These are phyloP conservation scores for Emergomyces orientalis DNA, from an alignment of 2,329 filamentous ascomycete genomes.

Conservation along the genomic window DNA sequence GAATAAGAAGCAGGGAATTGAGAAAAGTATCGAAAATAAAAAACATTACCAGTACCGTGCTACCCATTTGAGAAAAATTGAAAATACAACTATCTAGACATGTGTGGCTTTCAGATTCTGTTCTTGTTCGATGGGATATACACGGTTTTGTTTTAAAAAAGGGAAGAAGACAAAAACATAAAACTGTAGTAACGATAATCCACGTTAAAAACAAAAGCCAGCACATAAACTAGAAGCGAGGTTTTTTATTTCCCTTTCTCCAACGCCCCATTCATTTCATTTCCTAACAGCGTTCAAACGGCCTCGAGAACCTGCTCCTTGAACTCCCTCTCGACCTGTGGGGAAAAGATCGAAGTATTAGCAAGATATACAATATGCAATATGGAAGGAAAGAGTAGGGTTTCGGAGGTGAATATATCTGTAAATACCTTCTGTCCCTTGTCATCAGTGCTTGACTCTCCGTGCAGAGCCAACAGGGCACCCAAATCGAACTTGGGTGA, in stretches of 20 bases:
- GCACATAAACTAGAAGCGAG: background rate
- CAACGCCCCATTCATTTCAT: conserved; percentile 2
- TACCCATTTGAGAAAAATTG: conserved; percentile 3
- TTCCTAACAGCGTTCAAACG: conserved; percentile 58
- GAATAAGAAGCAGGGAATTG: background rate
- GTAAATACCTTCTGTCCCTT: conserved; percentile 77
- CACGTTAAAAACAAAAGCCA: conserved; percentile 1
- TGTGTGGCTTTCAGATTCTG: conserved; percentile 3
- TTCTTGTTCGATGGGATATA: conserved; percentile 1
- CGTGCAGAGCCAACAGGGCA: conserved; percentile 90
- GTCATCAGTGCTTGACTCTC: conserved; percentile 93
- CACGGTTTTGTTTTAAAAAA: background rate
- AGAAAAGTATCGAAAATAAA: background rate
- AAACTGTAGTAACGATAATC: conserved; percentile 2
- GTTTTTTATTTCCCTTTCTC: conserved; percentile 3
- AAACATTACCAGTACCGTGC: conserved; percentile 4
- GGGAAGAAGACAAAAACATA: background rate
- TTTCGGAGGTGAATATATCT: background rate
- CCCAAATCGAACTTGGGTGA: conserved; percentile 98
- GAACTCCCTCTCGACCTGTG: conserved; percentile 73
- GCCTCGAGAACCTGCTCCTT: conserved; percentile 93
- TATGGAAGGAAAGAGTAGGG: conserved; percentile 4
- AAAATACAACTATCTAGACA: conserved; percentile 6
- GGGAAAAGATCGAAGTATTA: conserved; percentile 1
- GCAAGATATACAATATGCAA: background rate